Base-by-base conservation (phyloP, 768 basidiomycete genomes). In the Chalciporus chontae region DNA sequence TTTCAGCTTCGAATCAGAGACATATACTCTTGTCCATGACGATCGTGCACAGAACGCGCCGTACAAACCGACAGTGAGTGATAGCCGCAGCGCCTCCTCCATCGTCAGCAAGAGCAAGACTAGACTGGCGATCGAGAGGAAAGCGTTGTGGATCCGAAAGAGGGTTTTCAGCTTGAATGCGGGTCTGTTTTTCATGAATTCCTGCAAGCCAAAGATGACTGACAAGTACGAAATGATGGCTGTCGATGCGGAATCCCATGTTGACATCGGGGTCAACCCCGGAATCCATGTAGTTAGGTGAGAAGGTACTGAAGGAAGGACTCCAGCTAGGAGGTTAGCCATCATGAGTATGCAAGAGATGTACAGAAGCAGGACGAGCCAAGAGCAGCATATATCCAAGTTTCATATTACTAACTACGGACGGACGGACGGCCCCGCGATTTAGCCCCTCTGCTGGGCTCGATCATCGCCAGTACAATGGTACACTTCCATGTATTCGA, bases 1-100 rank as follows among this genome's bases (percentile, higher is more conserved):
- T 47, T 37, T 45, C 37, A 37, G 43, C 29, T 26, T 32, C 44
- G 18, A 43, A 43, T 26, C 7, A 6, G 34, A 31, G 39, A 21
- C 78, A 81, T 60, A 94, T 60, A 94, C 93, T 58, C 83, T 77
- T 32, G 94, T 94, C 90, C 90, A 97, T 47, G 92, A 82, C 3
- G 71, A 64, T 15, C 73, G 69, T 52, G 78, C 71, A 68, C 95
- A 98, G 49, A 95, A 78, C 13, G 84, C 82, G 60, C 79, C 71
- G 73, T 85, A 90, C 40, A 83, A 40, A 37, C 93, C 93, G 54
- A 83, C 71, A 41, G 81, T 79, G 75, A 76, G 84, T 58, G 80
- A 70, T 53, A 89, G 78, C 10, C 91, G 90, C 2, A 84, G 18
- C 48, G 92, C 85, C 72, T 95, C 94, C 68, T 95, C 91, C 40